These are phyloP conservation scores for Boletus vermiculosoides DNA, from an alignment of 768 basidiomycete genomes.

Conservation along the genomic window DNA sequence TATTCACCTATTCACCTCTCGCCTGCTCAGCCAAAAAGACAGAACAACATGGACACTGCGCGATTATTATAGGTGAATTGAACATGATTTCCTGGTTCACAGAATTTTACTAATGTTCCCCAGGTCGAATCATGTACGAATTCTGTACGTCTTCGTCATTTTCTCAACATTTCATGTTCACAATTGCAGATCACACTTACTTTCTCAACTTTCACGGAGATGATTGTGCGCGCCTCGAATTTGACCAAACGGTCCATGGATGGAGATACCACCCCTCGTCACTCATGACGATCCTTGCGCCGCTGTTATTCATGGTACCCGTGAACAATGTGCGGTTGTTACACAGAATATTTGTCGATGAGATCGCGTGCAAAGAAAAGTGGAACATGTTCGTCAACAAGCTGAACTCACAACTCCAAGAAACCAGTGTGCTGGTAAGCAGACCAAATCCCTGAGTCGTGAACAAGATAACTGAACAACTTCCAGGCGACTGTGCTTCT, in stretches of 20 bases:
- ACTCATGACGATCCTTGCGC: conserved; percentile 39
- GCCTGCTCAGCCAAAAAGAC: conserved; percentile 11
- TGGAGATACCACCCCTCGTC: conserved; percentile 32
- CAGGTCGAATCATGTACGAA: conserved; percentile 32
- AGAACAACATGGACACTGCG: conserved; percentile 13
- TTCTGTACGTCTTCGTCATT: conserved; percentile 23
- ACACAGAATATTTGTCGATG: conserved; percentile 51
- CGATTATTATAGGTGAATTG: conserved; percentile 22
- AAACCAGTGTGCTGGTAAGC: conserved; percentile 52
- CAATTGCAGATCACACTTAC: conserved; percentile 31
- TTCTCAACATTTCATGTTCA: background rate
- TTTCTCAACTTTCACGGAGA: conserved; percentile 47
- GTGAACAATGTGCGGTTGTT: conserved; percentile 44
- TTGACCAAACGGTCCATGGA: conserved; percentile 33
- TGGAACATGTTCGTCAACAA: conserved; percentile 49
- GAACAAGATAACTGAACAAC: background rate
- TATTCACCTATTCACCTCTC: conserved; percentile 5
- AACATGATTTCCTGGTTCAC: background rate
- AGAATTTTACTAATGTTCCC: conserved; percentile 4
- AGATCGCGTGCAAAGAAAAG: conserved; percentile 36
- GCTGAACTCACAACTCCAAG: conserved; percentile 49
- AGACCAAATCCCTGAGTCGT: background rate
- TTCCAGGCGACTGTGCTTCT: conserved; percentile 56
- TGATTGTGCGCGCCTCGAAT: conserved; percentile 40
- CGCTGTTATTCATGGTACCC: conserved; percentile 51